Evolutionary conservation across 176 grass and related monocot species (phyloP).

Genomic region (Carex kokanica): DNA sequence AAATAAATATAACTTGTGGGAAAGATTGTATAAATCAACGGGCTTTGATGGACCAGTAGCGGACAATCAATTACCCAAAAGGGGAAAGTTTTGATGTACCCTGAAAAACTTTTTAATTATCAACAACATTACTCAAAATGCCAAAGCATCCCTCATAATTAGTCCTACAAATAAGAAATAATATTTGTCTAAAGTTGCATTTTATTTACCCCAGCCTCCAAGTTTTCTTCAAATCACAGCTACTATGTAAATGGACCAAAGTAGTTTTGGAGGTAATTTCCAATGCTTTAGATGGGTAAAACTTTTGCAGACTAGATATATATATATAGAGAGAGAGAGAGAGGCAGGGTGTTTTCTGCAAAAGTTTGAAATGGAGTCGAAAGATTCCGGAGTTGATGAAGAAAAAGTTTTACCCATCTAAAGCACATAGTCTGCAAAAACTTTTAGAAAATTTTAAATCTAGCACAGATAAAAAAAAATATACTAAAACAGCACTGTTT

Average conservation of each 20-base stretch:
- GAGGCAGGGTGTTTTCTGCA: too few species aligned
- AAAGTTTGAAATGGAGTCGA: too few species aligned
- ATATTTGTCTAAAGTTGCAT: not conserved
- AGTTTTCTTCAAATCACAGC: not conserved
- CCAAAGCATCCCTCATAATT: not conserved
- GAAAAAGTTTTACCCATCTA: too few species aligned
- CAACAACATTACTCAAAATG: not conserved
- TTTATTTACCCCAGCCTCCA: not conserved
- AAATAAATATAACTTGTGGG: too few species aligned
- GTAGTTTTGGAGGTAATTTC: not conserved
- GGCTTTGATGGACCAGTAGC: not conserved
- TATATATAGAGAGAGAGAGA: too few species aligned
- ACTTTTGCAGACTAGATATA: too few species aligned
- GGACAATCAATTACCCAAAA: not conserved
- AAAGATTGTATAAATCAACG: not conserved
- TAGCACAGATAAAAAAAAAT: too few species aligned
- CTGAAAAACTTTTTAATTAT: not conserved
- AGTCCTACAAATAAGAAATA: not conserved
- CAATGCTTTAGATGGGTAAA: not conserved
- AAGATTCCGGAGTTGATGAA: too few species aligned
- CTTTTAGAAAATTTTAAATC: too few species aligned
- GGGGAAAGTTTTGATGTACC: not conserved
- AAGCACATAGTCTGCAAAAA: too few species aligned
- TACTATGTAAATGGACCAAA: too few species aligned
- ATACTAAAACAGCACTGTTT: too few species aligned